Conservation (phyloP, 2,329 filamentous ascomycete genomes). For the Alternaria angustiovoidea region DNA sequence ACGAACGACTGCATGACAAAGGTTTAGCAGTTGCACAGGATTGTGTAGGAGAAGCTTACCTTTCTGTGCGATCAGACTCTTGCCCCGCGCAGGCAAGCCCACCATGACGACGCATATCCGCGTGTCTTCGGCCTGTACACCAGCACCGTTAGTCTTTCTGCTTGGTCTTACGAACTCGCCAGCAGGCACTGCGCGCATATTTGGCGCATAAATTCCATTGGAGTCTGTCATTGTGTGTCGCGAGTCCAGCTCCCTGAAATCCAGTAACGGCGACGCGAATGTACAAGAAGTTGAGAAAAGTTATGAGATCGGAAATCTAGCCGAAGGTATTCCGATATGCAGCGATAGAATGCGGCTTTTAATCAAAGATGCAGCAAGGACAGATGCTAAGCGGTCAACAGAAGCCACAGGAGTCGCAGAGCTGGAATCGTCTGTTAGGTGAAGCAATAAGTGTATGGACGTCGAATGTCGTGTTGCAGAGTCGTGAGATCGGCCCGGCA, state of each 20-base stretch:
- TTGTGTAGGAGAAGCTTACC: conserved; percentile 61
- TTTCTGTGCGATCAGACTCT: conserved; percentile 97
- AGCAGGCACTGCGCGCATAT: conserved; percentile 51
- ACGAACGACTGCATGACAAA: conserved; percentile 58
- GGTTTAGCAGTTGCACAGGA: conserved; percentile 18
- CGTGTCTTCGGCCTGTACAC: conserved; percentile 90
- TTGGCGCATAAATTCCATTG: conserved; percentile 50
- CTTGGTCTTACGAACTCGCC: conserved; percentile 56
- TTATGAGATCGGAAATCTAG: conserved; percentile 38
- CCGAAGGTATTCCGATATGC: conserved; percentile 42
- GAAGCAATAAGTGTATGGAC: conserved; percentile 33
- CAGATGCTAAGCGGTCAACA: conserved; percentile 29
- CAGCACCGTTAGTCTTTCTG: conserved; percentile 66
- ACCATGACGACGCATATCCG: conserved; percentile 99
- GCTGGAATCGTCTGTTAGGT: conserved; percentile 18
- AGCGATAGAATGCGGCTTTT: conserved; percentile 29
- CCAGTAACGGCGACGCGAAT: conserved; percentile 21
- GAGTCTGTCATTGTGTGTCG: conserved; percentile 39
- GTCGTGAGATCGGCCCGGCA: conserved; percentile 44
- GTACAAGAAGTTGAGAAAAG: conserved; percentile 25
- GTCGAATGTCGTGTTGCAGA: conserved; percentile 38
- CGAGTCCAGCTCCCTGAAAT: conserved; percentile 39
- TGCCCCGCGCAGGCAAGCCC: conserved; percentile 91
- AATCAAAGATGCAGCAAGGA: conserved; percentile 19
- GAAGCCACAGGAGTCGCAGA: conserved; percentile 15